Base-by-base conservation (phyloP, 1,284 basidiomycete species). In the Vanrija sp. region DNA sequence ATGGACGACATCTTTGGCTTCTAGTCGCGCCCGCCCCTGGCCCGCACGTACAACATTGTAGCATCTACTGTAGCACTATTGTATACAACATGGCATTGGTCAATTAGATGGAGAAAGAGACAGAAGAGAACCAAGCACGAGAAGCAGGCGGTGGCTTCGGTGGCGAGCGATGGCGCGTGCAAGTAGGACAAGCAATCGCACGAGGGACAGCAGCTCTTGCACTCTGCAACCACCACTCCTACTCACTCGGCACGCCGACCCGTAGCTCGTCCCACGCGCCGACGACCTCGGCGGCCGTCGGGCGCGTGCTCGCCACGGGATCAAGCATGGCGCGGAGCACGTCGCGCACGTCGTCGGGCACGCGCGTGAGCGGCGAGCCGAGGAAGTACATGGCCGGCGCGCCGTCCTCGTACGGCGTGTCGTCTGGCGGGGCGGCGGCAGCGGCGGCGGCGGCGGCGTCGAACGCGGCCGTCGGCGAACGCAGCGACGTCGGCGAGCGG, bases 1-100 rank as follows among this genome's bases (percentile, higher is more conserved):
- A 66, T 71, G 60, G 72, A 74, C 48, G 70, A 71, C 55, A 72
- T 74, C 34, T 74, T 74, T 50, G 65, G 62, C 4, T 58, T 64
- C 52, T 64, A 39, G 47, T 16, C 43, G 15, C 12, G 26, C 51
- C 28, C 45, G 44, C 38, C 23, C 43, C 12, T 5, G 21, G 21
- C 21, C 21, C 43, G 18, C 43, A 26, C 16, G 38, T 40, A 26
- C 43, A 45, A 45, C 43, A 34, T 12, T 34, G 34, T 43, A 28
- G 46, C 34, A 47, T 38, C 16, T 40, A 49, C 47, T 23, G 40
- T 19, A 38, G 18, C 25, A 43, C 15, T 25, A 44, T 38, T 49
- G 42, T 43, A 51, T 52, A 52, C 51, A 29, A 29, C 19, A 19
- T 39, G 6, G 15, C 18, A 23, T 28, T 28, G 5, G 29, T 19